A percentile compares a stretch with the other conserved stretches of the same genome.
Evolutionary conservation across 371 early-diverging fungal genomes (phyloP).

Genomic region (Zopfochytrium polystomum): DNA sequence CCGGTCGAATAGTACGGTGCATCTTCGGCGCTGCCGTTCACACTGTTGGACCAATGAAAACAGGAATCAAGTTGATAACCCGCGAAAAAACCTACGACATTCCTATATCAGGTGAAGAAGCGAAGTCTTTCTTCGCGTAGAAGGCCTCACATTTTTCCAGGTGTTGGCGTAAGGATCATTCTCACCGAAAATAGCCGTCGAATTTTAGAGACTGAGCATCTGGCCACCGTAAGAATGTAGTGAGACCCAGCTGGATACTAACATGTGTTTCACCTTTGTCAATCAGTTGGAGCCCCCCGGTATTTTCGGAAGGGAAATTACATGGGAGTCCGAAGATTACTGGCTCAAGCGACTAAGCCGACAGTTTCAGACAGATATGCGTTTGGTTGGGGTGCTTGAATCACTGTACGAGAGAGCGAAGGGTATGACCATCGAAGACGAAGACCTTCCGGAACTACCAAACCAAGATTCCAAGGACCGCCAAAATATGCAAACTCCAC

Average conservation of each 20-base stretch:
- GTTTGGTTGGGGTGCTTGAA: no score
- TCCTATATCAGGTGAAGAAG: constrained; percentile 33
- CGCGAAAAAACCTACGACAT: constrained; percentile 40
- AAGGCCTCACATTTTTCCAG: constrained; percentile 14
- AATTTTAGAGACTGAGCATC: constrained; percentile 39
- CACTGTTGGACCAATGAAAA: constrained; percentile 32
- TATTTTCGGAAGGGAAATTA: constrained; percentile 28
- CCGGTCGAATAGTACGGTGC: constrained; percentile 32
- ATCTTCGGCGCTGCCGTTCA: constrained; percentile 38
- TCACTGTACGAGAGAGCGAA: no score
- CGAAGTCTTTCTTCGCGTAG: background rate
- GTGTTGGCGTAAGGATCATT: constrained; percentile 43
- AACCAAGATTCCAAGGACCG: no score
- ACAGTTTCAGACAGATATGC: no score
- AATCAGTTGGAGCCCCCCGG: constrained; percentile 14
- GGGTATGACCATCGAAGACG: no score
- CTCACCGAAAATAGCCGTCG: constrained; percentile 33
- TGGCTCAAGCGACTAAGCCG: no score
- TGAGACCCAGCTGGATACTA: background rate
- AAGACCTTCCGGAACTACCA: no score
- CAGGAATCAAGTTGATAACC: constrained; percentile 32
- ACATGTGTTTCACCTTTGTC: background rate
- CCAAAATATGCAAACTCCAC: no score
- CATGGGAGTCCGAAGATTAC: background rate
- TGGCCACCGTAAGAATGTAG: constrained; percentile 28